Evolutionary conservation across 305 asterid genomes (phyloP).

Genomic region (Withania somnifera): DNA sequence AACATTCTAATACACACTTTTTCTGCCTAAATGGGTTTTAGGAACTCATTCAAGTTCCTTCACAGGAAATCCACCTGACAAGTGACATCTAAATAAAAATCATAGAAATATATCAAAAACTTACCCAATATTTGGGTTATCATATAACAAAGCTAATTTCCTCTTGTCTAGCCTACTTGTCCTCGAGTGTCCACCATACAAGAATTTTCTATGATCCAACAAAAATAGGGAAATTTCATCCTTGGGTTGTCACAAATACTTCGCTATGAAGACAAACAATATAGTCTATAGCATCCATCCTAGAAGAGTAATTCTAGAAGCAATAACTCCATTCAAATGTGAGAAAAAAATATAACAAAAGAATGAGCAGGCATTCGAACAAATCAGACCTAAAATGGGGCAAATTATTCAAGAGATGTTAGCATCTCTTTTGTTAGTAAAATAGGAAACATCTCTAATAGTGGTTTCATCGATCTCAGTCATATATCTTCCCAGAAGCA

Average conservation of each 20-base stretch:
- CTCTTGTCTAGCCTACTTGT: conserved; percentile 91
- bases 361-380: neutral
- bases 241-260: conserved; percentile 98
- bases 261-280: conserved; percentile 97
- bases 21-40: neutral
- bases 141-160: conserved; percentile 67
- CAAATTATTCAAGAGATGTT: conserved; percentile 70
- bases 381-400: conserved; percentile 75
- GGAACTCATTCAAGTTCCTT: neutral
- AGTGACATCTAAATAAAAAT: neutral
- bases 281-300: conserved; percentile 99
- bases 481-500: conserved; percentile 90
- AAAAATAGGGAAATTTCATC: conserved; percentile 94
- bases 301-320: conserved; percentile 81
- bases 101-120: neutral
- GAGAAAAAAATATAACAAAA: neutral
- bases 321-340: conserved; percentile 13
- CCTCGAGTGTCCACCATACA: conserved; percentile 89
- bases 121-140: conserved; percentile 85
- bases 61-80: neutral
- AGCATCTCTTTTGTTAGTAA: conserved; percentile 86
- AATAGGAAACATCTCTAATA: conserved; percentile 87
- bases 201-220: conserved; percentile 88
- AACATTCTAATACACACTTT: neutral
- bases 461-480: conserved; percentile 89